Evolutionary conservation across 345 rosid species (phyloP), one percentile per base, ranked within the genome.

Genomic region (Alliaria petiolata): DNA sequence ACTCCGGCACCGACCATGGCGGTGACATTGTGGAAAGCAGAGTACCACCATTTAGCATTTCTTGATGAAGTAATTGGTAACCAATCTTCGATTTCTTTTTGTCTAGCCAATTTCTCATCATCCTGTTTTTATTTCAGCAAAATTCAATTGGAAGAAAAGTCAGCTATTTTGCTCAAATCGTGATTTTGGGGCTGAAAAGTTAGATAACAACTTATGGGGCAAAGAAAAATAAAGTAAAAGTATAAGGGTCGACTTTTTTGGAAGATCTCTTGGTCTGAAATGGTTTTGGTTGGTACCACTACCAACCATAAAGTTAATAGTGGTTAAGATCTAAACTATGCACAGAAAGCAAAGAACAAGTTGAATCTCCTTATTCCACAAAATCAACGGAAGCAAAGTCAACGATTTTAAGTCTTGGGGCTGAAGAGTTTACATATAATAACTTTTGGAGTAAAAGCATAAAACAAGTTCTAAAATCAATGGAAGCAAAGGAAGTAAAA

Each of bases 1-100:
- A 86, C 91, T 12, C 95, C 88, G 14, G 91, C 95, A 44, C 93
- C 91, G 46, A 89, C 95, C 95, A 89, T 86, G 82, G 95, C 89
- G 15, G 95, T 89, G 73, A 89, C 92, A 80, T 89, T 87, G 89
- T 89, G 96, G 67, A 89, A 89, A 61, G 96, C 89, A 16, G 92
- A 69, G 75, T 85, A 87, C 96, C 92, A 87, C 96, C 96, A 89
- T 61, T 81, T 89, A 8, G 92, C 95, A 46, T 85, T 86, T 73
- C 95, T 78, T 0, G 88, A 85, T 31, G 91, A 83, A 46, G 95
- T 86, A 47, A 88, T 86, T 14, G 91, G 91, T 54, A 88, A 83
- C 91, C 91, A 88, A 26, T 68, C 82, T 11, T 88, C 88, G 59
- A 83, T 82, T 22, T 77, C 81, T 78, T 86, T 86, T 77, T 88